A percentile compares a stretch with the other conserved stretches of the same genome.
phyloP scores from a whole-genome alignment of 2,329 filamentous ascomycete genomes.

The Aspergillus jensenii region DNA sequence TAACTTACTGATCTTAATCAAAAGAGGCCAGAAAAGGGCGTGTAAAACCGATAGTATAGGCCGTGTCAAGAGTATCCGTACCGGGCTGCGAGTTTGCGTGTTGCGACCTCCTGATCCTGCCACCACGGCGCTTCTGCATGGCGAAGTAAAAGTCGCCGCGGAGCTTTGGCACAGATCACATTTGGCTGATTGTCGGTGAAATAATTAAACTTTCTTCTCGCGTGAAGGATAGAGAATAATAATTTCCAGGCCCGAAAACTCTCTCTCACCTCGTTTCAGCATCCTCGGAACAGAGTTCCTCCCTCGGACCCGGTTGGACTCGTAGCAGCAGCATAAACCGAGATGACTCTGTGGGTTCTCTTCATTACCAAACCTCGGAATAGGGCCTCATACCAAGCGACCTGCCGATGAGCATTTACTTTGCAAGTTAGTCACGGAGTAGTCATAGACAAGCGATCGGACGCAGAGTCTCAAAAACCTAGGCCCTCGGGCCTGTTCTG shows the following conservation, averaged over 20 bases:
- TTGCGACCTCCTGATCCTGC: background rate
- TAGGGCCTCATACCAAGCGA: background rate
- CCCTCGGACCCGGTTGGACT: too few relatives aligned
- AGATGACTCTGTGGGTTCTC: too few relatives aligned
- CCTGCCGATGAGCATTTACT: background rate
- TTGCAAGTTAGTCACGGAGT: too few relatives aligned
- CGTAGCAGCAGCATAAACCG: too few relatives aligned
- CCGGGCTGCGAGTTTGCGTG: too few relatives aligned
- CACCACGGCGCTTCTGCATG: slow-evolving; percentile 10
- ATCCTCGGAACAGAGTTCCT: background rate
- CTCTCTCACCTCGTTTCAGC: slow-evolving; percentile 2
- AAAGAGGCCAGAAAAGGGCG: background rate
- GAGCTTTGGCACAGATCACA: slow-evolving; percentile 17
- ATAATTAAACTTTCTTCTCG: slow-evolving; percentile 13
- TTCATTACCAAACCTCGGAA: background rate
- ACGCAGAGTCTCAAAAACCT: background rate
- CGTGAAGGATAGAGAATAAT: slow-evolving; percentile 5
- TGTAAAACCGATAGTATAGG: background rate
- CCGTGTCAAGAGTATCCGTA: too few relatives aligned
- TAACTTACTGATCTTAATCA: background rate
- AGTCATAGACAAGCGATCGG: background rate
- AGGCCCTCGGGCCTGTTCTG: background rate
- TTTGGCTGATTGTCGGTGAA: slow-evolving; percentile 16
- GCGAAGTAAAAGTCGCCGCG: slow-evolving; percentile 3
- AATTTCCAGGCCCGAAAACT: background rate